These are phyloP conservation scores for Phaeosphaeriaceae sp. DNA, from an alignment of 2,329 filamentous ascomycete species.

Conservation along the genomic window DNA sequence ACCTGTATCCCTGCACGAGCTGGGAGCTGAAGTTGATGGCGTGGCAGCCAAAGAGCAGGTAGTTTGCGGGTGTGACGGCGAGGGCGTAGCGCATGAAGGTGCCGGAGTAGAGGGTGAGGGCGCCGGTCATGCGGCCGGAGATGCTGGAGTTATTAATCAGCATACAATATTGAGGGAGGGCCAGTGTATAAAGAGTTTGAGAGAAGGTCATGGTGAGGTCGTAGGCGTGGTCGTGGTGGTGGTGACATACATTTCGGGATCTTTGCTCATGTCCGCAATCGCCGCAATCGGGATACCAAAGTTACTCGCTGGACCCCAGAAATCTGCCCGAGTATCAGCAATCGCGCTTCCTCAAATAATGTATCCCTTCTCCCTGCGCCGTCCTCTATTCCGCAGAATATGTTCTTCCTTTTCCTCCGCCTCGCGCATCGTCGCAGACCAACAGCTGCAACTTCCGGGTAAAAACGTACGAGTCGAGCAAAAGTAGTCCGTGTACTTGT, in stretches of 20 bases:
- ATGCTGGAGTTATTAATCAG: too few relatives aligned
- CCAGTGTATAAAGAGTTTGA: too few relatives aligned
- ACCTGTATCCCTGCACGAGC: conserved; percentile 67
- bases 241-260: conserved; percentile 57
- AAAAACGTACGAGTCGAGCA: conserved; percentile 60
- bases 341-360: not conserved
- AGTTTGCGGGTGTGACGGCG: conserved; percentile 69
- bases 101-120: conserved; percentile 66
- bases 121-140: conserved; percentile 69
- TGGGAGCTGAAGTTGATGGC: conserved; percentile 70
- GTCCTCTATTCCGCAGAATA: not conserved
- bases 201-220: too few relatives aligned
- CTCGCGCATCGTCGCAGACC: conserved; percentile 4
- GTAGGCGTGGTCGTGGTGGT: not conserved
- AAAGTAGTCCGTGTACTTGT: conserved; percentile 59
- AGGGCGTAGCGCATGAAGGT: conserved; percentile 73
- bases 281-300: conserved; percentile 63
- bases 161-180: too few relatives aligned
- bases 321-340: conserved; percentile 49
- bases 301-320: conserved; percentile 61
- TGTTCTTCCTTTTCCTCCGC: conserved; percentile 4
- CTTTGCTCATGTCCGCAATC: conserved; percentile 62
- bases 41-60: conserved; percentile 73
- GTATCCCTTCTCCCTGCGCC: not conserved
- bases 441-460: conserved; percentile 12